phyloP scores from a whole-genome alignment of 768 basidiomycete genomes.

The Boletus reticulatus region DNA sequence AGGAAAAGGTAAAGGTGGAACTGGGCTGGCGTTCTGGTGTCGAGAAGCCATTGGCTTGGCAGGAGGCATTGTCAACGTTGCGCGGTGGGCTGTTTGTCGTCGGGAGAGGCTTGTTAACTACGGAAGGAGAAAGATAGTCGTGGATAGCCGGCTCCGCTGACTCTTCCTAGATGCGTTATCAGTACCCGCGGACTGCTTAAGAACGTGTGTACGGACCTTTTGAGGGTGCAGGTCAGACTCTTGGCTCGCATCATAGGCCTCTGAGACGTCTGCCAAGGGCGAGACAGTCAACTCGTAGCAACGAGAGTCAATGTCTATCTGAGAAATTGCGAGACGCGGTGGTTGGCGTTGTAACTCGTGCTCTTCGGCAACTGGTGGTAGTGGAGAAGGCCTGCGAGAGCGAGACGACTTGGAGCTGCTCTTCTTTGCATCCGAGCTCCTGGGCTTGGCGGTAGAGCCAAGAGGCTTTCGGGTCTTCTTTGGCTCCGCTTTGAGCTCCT shows the following conservation, averaged over 20 bases:
- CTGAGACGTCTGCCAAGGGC: constrained; percentile 73
- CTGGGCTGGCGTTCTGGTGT: constrained; percentile 74
- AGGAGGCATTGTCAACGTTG: constrained; percentile 50
- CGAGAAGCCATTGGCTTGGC: constrained; percentile 64
- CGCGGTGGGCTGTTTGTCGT: constrained; percentile 30
- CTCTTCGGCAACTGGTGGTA: constrained; percentile 62
- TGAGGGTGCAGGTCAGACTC: constrained; percentile 42
- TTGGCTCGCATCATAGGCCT: constrained; percentile 57
- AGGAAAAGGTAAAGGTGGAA: constrained; percentile 75
- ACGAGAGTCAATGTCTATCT: constrained; percentile 63
- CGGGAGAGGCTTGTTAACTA: constrained; percentile 24
- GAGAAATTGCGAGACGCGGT: constrained; percentile 34
- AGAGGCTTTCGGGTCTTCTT: constrained; percentile 62
- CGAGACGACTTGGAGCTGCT: constrained; percentile 30
- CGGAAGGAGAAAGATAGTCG: constrained; percentile 45
- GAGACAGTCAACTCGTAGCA: constrained; percentile 80
- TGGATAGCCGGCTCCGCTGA: constrained; percentile 57
- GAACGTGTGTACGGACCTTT: constrained; percentile 41
- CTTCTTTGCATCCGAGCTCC: constrained; percentile 38
- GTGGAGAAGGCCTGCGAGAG: constrained; percentile 50
- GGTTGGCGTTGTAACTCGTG: constrained; percentile 32
- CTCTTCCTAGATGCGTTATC: constrained; percentile 38
- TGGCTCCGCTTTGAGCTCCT: constrained; percentile 42
- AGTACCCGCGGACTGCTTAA: background rate
- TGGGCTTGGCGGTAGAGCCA: constrained; percentile 22